Conservation (phyloP, 2,329 filamentous ascomycete species). For the Cercospora beticola region DNA sequence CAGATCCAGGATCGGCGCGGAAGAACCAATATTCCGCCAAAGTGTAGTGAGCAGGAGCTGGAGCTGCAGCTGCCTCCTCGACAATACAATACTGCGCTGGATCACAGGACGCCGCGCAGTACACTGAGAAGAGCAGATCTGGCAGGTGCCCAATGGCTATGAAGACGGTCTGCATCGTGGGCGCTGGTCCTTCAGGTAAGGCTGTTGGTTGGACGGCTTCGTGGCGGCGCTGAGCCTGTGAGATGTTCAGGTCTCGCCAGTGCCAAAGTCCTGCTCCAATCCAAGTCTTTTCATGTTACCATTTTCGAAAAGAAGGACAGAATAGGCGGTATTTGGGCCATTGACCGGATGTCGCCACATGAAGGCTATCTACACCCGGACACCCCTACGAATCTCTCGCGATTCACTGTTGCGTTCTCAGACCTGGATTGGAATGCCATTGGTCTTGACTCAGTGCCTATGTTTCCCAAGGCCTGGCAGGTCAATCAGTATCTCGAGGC, state of each 20-base stretch:
- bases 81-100: neutral
- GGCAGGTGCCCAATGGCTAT: constrained; percentile 9
- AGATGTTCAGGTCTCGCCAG: constrained; percentile 41
- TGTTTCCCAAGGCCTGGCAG: constrained; percentile 75
- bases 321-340: constrained; percentile 78
- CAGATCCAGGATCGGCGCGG: neutral
- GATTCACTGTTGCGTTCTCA: constrained; percentile 63
- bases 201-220: neutral
- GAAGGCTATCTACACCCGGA: constrained; percentile 62
- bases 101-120: neutral
- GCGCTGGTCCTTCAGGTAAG: constrained; percentile 43
- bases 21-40: neutral
- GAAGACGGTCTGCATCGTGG: constrained; percentile 44
- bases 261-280: constrained; percentile 66
- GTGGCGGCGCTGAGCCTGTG: neutral
- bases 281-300: constrained; percentile 63
- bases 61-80: neutral
- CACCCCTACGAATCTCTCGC: constrained; percentile 69
- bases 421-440: constrained; percentile 68
- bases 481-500: constrained; percentile 69
- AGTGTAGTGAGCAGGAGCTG: neutral
- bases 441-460: constrained; percentile 49
- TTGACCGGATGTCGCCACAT: constrained; percentile 27
- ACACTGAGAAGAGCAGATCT: neutral
- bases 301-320: constrained; percentile 66